Base-by-base conservation (phyloP, 2,329 filamentous ascomycete genomes). In the Colletotrichum coccodes region DNA sequence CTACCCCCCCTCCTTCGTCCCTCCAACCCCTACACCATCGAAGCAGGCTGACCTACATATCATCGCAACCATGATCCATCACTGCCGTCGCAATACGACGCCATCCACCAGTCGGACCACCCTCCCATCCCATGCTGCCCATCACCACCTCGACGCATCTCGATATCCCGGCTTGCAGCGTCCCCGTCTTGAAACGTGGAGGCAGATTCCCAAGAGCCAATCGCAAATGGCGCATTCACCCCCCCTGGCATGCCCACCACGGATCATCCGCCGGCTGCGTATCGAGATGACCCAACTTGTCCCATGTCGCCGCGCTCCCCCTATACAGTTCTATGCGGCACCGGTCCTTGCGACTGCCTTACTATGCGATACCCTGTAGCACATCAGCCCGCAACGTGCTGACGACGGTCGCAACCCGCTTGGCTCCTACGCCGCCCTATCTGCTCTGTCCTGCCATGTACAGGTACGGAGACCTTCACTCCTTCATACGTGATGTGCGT, bases 111-210 rank as follows among this genome's bases (percentile, higher is more conserved):
- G 34, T 34, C 42, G 40, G 53, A 11, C 38, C 40, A 60, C 46
- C 53, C 47, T 66, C 50, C 64, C 67, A 52, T 68, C 63, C 58
- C 50, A 67, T 70, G 50, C 52, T 62, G 47, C 58, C 50, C 34
- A 40, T 65, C 40, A 54, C 54, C 38, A 30, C 58, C 58, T 68
- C 36, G 63, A 61, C 57, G 28, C 57, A 70, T 61, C 66, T 69
- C 52, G 34, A 54, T 58, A 70, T 68, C 57, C 57, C 53, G 49
- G 57, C 63, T 58, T 68, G 63, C 67, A 63, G 50, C 63, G 52
- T 23, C 67, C 64, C 58, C 44, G 36, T 63, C 64, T 69, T 68
- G 67, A 70, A 70, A 70, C 67, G 52, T 63, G 30, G 67, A 70
- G 57, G 50, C 44, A 58, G 64, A 53, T 57, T 59, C 44, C 26